Conservation (phyloP, 2,329 filamentous ascomycete genomes). For the Xenoacremonium recifei region DNA sequence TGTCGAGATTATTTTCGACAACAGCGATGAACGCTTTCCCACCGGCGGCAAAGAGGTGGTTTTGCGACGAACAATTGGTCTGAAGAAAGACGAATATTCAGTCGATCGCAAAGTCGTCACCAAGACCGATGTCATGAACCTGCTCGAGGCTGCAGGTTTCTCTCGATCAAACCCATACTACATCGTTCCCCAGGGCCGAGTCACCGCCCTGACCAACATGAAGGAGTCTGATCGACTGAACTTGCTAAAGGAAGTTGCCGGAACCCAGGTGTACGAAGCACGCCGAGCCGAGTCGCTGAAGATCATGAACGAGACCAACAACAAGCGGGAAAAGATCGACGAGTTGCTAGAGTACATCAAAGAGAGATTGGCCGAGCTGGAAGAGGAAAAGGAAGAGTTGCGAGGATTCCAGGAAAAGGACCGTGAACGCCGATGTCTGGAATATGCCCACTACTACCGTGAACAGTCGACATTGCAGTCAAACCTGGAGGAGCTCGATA, state of each 20-base stretch:
- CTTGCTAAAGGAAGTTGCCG: slow-evolving; percentile 94
- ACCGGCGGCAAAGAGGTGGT: slow-evolving; percentile 90
- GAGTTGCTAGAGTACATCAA: slow-evolving; percentile 90
- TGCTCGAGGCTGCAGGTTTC: slow-evolving; percentile 94
- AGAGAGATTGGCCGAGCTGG: slow-evolving; percentile 81
- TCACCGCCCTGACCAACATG: slow-evolving; percentile 97
- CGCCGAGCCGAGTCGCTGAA: slow-evolving; percentile 88
- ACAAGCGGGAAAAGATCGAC: slow-evolving; percentile 92
- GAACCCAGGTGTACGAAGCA: slow-evolving; percentile 94
- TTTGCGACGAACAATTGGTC: slow-evolving; percentile 87
- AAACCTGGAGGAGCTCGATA: slow-evolving; percentile 80
- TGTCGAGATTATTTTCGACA: slow-evolving; percentile 98
- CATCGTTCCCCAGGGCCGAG: slow-evolving; percentile 95
- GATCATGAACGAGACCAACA: slow-evolving; percentile 95
- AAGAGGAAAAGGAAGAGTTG: slow-evolving; percentile 96
- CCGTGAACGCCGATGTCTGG: slow-evolving; percentile 82
- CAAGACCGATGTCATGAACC: slow-evolving; percentile 89
- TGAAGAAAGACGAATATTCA: slow-evolving; percentile 98
- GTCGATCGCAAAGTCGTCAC: slow-evolving; percentile 96
- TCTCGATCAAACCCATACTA: slow-evolving; percentile 98
- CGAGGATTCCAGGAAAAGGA: slow-evolving; percentile 94
- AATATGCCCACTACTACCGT: slow-evolving; percentile 91
- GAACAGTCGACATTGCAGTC: slow-evolving; percentile 79
- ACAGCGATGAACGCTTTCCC: slow-evolving; percentile 91
- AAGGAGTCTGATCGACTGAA: slow-evolving; percentile 90